Percentiles rank a stretch among this genome's conserved stretches.
phyloP scores from a whole-genome alignment of 129 eudicot genomes.

The Centella asiatica region DNA sequence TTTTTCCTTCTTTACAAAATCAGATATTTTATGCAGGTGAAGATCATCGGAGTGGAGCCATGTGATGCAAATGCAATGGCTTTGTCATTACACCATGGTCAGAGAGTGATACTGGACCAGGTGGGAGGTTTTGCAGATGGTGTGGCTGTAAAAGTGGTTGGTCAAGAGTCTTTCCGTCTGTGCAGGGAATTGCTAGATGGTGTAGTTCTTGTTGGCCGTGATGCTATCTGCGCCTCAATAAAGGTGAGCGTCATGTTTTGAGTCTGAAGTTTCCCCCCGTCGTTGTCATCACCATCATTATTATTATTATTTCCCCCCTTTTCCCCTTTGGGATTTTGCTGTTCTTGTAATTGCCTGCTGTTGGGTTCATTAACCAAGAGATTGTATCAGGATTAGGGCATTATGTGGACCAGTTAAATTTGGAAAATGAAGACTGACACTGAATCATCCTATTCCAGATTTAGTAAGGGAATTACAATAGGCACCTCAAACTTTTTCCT shows the following conservation, averaged over 20 bases:
- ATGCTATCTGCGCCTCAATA: conserved; percentile 97
- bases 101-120: conserved; percentile 72
- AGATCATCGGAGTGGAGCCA: conserved; percentile 97
- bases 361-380: background rate
- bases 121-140: conserved; percentile 99
- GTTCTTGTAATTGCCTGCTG: no score
- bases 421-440: no score
- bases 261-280: background rate
- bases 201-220: conserved; percentile 95
- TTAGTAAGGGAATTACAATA: no score
- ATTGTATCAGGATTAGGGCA: background rate
- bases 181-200: conserved; percentile 92
- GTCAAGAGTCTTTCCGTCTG: conserved; percentile 70
- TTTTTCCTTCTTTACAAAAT: no score
- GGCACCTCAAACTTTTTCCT: background rate
- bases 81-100: conserved; percentile 76
- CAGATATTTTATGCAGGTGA: conserved; percentile 67
- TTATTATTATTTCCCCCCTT: no score
- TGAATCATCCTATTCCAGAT: no score
- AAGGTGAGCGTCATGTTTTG: conserved; percentile 43
- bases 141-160: conserved; percentile 95
- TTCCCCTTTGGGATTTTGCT: no score
- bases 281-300: no score
- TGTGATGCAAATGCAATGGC: conserved; percentile 99
- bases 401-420: background rate